These are phyloP conservation scores for Terfezia claveryi DNA, from an alignment of 495 filamentous ascomycete species.

Conservation along the genomic window DNA sequence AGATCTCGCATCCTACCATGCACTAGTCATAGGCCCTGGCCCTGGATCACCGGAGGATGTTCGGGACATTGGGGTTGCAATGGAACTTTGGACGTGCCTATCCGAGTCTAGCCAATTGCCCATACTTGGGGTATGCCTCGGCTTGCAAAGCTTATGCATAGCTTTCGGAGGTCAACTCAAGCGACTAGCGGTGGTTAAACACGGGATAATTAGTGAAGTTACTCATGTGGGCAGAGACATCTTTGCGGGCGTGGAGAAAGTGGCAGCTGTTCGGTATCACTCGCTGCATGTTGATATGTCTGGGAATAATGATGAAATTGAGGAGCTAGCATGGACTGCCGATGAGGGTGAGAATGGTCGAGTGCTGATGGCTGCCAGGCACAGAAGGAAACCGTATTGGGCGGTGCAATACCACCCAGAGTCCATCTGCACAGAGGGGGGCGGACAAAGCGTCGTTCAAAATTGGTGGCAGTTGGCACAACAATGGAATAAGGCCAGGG, in stretches of 20 bases:
- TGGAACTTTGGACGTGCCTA: constrained; percentile 51
- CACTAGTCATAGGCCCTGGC: constrained; percentile 43
- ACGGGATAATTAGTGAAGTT: constrained; percentile 55
- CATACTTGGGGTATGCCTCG: constrained; percentile 74
- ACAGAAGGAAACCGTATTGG: constrained; percentile 57
- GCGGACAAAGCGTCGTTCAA: constrained; percentile 39
- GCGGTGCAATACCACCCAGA: constrained; percentile 91
- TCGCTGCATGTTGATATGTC: constrained; percentile 43
- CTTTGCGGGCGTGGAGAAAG: constrained; percentile 31
- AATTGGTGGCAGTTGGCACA: constrained; percentile 53
- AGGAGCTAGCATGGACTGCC: constrained; percentile 46
- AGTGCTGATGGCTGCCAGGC: constrained; percentile 59
- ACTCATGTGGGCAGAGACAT: constrained; percentile 29
- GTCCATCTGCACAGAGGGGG: constrained; percentile 62
- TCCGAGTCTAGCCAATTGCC: constrained; percentile 36
- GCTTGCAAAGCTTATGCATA: constrained; percentile 64
- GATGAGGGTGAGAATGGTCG: constrained; percentile 27
- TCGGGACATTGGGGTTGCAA: constrained; percentile 65
- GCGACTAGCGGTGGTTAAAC: constrained; percentile 42
- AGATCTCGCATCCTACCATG: constrained; percentile 41
- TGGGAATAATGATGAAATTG: constrained; percentile 22
- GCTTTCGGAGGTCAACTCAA: constrained; percentile 43
- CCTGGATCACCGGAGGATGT: constrained; percentile 25
- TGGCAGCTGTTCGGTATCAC: constrained; percentile 71
- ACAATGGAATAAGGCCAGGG: constrained; percentile 27